Conservation (phyloP, 768 basidiomycete genomes). For the Porpolomopsis calyptriformis region DNA sequence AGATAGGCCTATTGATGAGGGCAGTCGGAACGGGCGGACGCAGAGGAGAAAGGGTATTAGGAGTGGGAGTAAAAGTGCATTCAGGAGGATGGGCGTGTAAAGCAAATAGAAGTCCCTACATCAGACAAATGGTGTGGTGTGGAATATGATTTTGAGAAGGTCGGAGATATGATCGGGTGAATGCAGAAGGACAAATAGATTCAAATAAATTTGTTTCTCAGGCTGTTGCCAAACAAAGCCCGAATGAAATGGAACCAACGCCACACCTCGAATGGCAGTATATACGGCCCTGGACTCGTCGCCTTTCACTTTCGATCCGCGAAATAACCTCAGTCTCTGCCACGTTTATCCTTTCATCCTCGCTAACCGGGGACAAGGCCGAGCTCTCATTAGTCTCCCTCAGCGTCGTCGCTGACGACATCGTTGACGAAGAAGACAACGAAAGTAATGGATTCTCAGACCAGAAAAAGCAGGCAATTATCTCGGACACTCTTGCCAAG, state of each 20-base stretch:
- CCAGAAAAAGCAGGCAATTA: constrained; percentile 30
- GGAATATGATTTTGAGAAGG: too few relatives aligned
- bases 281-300: constrained; percentile 68
- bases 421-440: constrained; percentile 26
- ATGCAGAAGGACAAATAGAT: neutral
- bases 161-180: too few relatives aligned
- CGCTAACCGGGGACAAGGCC: constrained; percentile 27
- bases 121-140: neutral
- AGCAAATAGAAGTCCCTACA: neutral
- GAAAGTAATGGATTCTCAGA: constrained; percentile 20
- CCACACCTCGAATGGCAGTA: constrained; percentile 46
- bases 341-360: constrained; percentile 63
- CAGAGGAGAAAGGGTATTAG: constrained; percentile 68
- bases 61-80: constrained; percentile 86
- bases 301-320: constrained; percentile 57
- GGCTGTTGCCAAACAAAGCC: neutral
- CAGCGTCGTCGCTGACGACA: constrained; percentile 24
- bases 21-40: constrained; percentile 68
- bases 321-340: constrained; percentile 83
- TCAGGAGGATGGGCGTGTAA: constrained; percentile 18
- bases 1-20: constrained; percentile 39
- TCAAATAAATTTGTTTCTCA: neutral
- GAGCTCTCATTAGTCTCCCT: constrained; percentile 35
- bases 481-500: constrained; percentile 58
- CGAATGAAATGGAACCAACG: neutral